These are phyloP conservation scores for Claviceps capensis DNA, from an alignment of 2,329 filamentous ascomycete genomes.

Conservation along the genomic window DNA sequence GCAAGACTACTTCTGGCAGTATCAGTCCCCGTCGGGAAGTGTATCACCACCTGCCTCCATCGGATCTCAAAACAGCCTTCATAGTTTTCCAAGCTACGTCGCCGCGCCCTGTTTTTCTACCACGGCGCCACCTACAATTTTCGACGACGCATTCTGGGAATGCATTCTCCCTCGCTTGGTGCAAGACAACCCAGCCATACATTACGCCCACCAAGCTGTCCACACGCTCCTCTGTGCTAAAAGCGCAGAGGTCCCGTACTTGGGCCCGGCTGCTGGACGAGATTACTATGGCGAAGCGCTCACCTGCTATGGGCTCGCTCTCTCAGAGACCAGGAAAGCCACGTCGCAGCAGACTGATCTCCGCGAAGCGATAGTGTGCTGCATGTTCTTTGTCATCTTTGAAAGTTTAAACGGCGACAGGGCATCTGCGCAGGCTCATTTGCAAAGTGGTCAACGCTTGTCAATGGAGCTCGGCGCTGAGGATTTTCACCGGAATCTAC, in stretches of 20 bases:
- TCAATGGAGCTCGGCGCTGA: slow-evolving; percentile 17
- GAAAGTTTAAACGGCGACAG: slow-evolving; percentile 23
- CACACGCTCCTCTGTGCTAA: slow-evolving; percentile 20
- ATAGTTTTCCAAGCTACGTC: neutral
- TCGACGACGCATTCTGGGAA: slow-evolving; percentile 22
- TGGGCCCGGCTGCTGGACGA: slow-evolving; percentile 4
- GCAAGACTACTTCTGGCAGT: slow-evolving; percentile 2
- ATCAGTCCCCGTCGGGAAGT: neutral
- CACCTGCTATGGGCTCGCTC: slow-evolving; percentile 19
- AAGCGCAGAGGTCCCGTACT: slow-evolving; percentile 4
- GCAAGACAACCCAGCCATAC: slow-evolving; percentile 19
- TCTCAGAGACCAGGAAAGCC: slow-evolving; percentile 15
- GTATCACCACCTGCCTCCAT: slow-evolving; percentile 3
- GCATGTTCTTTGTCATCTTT: slow-evolving; percentile 24
- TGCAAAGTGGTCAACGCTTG: slow-evolving; percentile 23
- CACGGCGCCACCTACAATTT: slow-evolving; percentile 9
- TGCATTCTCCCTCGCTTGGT: slow-evolving; percentile 21
- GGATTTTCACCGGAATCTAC: slow-evolving; percentile 9
- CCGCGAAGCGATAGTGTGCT: slow-evolving; percentile 19
- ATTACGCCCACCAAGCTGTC: slow-evolving; percentile 23
- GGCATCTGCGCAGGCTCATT: slow-evolving; percentile 20
- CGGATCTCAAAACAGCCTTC: slow-evolving; percentile 1
- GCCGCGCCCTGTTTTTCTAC: neutral
- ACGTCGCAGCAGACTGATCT: slow-evolving; percentile 9
- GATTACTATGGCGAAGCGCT: slow-evolving; percentile 19